A percentile compares a stretch with the other conserved stretches of the same genome.
Evolutionary conservation across 352 stramenopile species (phyloP).

Genomic region (Pythium oligandrum): DNA sequence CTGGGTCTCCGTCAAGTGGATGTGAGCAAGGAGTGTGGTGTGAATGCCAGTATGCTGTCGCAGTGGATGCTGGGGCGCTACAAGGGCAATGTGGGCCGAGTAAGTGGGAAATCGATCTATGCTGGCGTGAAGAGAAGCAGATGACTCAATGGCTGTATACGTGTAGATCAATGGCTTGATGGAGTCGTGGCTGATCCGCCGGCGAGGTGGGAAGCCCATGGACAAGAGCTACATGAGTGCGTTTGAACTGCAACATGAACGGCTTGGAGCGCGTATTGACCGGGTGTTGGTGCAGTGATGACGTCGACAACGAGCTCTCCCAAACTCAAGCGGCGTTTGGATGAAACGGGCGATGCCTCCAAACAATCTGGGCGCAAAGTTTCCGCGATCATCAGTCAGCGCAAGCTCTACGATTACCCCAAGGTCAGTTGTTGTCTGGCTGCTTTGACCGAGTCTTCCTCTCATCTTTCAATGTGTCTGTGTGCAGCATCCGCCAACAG

Average conservation of each 20-base stretch:
- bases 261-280: no score
- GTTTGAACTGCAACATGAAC: no score
- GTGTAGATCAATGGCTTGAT: constrained; percentile 78
- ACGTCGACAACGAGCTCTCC: constrained; percentile 47
- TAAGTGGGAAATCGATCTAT: constrained; percentile 28
- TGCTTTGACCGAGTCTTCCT: no score
- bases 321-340: constrained; percentile 65
- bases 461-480: not conserved
- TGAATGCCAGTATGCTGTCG: constrained; percentile 83
- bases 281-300: constrained; percentile 39
- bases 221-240: constrained; percentile 65
- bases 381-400: constrained; percentile 17
- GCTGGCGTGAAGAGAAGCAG: no score
- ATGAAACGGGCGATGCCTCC: constrained; percentile 42
- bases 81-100: constrained; percentile 77
- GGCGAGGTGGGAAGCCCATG: constrained; percentile 75
- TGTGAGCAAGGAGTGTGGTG: constrained; percentile 80
- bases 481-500: constrained; percentile 37
- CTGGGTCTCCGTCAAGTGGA: constrained; percentile 74
- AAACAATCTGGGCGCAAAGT: constrained; percentile 7
- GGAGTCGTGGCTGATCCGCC: constrained; percentile 79
- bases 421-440: no score
- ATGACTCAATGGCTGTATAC: no score
- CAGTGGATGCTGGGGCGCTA: constrained; percentile 85
- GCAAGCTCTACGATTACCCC: constrained; percentile 68